Evolutionary conservation across 805 yeast species (phyloP).

Genomic region (Pichia sporocuriosa): DNA sequence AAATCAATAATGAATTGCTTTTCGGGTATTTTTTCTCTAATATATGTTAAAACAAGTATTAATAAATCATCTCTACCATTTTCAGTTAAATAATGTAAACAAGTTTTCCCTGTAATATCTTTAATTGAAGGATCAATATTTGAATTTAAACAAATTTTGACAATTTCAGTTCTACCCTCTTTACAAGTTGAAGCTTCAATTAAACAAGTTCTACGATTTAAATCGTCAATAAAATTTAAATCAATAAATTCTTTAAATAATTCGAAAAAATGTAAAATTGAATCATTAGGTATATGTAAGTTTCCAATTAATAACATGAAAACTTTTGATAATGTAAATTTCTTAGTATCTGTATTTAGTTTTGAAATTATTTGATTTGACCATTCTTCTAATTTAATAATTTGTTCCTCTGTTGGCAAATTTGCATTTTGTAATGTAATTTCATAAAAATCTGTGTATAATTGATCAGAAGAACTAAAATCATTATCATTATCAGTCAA

Average conservation of each 20-base stretch:
- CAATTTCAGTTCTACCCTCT: constrained; percentile 21
- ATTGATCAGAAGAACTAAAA: constrained; percentile 44
- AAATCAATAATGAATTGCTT: constrained; percentile 32
- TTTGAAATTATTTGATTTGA: constrained; percentile 40
- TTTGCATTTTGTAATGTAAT: constrained; percentile 31
- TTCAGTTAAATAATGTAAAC: constrained; percentile 82
- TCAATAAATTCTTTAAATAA: constrained; percentile 52
- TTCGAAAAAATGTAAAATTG: constrained; percentile 42
- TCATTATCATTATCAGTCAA: no score
- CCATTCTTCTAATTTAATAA: constrained; percentile 27
- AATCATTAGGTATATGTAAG: constrained; percentile 57
- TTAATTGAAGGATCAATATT: constrained; percentile 30
- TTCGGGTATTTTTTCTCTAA: constrained; percentile 4
- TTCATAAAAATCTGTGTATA: constrained; percentile 59
- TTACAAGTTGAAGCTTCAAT: constrained; percentile 52
- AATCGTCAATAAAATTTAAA: constrained; percentile 59
- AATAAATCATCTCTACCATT: constrained; percentile 42
- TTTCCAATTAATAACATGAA: constrained; percentile 64
- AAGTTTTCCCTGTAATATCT: constrained; percentile 71
- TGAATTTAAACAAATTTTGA: constrained; percentile 22
- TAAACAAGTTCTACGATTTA: constrained; percentile 64
- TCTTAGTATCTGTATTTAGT: constrained; percentile 34
- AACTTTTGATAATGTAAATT: constrained; percentile 54
- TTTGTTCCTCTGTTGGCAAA: constrained; percentile 31
- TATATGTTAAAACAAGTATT: constrained; percentile 23